Evolutionary conservation across 176 grass and related monocot genomes (phyloP).

Genomic region (Dactylis glomerata): DNA sequence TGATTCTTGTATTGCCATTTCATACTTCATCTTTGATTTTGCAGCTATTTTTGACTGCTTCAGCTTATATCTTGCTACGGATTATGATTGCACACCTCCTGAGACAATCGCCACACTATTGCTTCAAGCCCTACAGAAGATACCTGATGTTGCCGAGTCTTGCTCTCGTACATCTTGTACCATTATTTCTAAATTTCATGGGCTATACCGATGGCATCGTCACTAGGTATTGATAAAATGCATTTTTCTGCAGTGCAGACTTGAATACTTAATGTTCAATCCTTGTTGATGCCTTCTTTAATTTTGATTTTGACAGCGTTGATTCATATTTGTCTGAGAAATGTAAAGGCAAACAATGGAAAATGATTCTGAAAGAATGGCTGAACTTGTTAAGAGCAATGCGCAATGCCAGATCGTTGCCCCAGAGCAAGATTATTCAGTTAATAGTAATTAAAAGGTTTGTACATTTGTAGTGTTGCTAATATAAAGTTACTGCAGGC

Average conservation of each 20-base stretch:
- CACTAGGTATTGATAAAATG: conserved; percentile 54
- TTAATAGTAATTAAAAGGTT: conserved; percentile 83
- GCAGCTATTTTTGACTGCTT: conserved; percentile 71
- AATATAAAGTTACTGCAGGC: background rate
- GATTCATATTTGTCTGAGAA: conserved; percentile 54
- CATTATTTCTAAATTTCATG: conserved; percentile 88
- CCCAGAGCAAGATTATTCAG: conserved; percentile 63
- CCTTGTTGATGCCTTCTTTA: conserved; percentile 19
- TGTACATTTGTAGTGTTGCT: conserved; percentile 19
- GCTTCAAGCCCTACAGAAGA: conserved; percentile 81
- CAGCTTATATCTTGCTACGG: conserved; percentile 48
- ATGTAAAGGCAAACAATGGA: conserved; percentile 88
- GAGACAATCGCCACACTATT: conserved; percentile 56
- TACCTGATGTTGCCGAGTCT: conserved; percentile 86
- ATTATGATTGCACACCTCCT: conserved; percentile 67
- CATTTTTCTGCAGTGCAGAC: conserved; percentile 8
- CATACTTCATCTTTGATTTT: conserved; percentile 34
- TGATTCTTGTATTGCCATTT: conserved; percentile 26
- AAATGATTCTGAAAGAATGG: conserved; percentile 89
- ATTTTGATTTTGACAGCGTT: conserved; percentile 47
- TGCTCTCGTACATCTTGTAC: conserved; percentile 80
- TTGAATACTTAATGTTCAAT: background rate
- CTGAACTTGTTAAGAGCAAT: conserved; percentile 71
- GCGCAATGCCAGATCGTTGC: conserved; percentile 84
- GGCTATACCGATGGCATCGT: conserved; percentile 57